Evolutionary conservation across 495 filamentous ascomycete genomes (phyloP).

Genomic region (Penicillium macrosclerotiorum): DNA sequence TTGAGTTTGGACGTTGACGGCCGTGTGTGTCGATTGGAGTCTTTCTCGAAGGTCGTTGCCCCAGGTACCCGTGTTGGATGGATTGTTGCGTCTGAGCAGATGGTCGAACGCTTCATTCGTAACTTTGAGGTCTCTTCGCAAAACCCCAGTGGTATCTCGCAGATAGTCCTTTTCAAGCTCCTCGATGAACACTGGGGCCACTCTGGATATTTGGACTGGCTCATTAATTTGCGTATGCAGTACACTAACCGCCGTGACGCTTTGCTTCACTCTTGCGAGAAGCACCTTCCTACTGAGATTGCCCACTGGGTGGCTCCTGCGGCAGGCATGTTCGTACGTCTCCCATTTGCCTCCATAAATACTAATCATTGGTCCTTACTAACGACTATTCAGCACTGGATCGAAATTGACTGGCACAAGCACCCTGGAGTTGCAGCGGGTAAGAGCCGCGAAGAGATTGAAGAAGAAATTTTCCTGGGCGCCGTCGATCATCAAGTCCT

Average conservation of each 20-base stretch:
- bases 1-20: conserved; percentile 63
- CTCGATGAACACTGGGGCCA: conserved; percentile 95
- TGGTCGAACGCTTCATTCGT: conserved; percentile 74
- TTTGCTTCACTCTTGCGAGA: conserved; percentile 80
- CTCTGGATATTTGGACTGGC: conserved; percentile 84
- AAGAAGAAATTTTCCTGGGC: conserved; percentile 78
- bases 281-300: conserved; percentile 70
- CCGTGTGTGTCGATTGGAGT: conserved; percentile 67
- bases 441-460: conserved; percentile 66
- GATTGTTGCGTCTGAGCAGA: conserved; percentile 72
- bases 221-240: conserved; percentile 77
- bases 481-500: conserved; percentile 71
- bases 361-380: conserved; percentile 3
- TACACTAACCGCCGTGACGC: conserved; percentile 78
- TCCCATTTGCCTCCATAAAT: neutral
- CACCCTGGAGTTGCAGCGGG: conserved; percentile 60
- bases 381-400: conserved; percentile 63
- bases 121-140: conserved; percentile 79
- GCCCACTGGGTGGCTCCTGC: conserved; percentile 79
- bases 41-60: conserved; percentile 66
- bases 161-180: conserved; percentile 81
- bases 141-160: conserved; percentile 77
- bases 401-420: conserved; percentile 69
- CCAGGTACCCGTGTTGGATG: conserved; percentile 62
- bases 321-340: conserved; percentile 96